Base-by-base conservation (phyloP, 192 early-diverging fungal genomes). In the Gonapodya prolifera region DNA sequence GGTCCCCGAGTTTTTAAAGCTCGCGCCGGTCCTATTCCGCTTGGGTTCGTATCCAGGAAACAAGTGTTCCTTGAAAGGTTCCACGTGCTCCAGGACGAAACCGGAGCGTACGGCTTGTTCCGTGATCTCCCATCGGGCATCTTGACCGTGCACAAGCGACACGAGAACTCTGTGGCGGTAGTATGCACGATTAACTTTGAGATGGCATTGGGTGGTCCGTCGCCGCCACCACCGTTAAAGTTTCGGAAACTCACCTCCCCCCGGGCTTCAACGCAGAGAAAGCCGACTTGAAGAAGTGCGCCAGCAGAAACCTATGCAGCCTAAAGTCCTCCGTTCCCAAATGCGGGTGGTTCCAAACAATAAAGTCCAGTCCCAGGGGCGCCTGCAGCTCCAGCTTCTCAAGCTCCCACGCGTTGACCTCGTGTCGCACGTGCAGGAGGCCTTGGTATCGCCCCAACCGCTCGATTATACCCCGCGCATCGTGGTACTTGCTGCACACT, bases 321-420 rank as follows among this genome's bases (percentile, higher is more conserved):
- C 87, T 78, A 73, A 87, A 88, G 79, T 88, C 87, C 77, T 88
- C 87, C 0, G 85, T 88, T 17, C 87, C 87, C 69, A 88, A 78
- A 77, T 88, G 87, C 18, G 87, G 87, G 79, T 88, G 87, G 75
- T 88, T 88, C 87, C 87, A 88, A 16, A 83, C 80, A 77, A 82
- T 78, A 2, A 79, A 70, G 73, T 84, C 80, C 77, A 82, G n/a
- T n/a, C n/a, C n/a, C n/a, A n/a, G 86, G 29, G 69, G 35, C 18
- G 79, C 78, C 13, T 31, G 76, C 1, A 1, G 30, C 17, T 2
- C 73, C 70, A 28, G n/a, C 74, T 30, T 23, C 1, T 16, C 34
- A 35, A 88, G 78, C 75, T 88, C 86, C 87, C 87, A 88, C 18
- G 87, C 87, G 76, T 88, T 88, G 35, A 88, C 75, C 76, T 81